phyloP scores from a whole-genome alignment of 441 rosid genomes.

The Arabidopsis hybrid region DNA sequence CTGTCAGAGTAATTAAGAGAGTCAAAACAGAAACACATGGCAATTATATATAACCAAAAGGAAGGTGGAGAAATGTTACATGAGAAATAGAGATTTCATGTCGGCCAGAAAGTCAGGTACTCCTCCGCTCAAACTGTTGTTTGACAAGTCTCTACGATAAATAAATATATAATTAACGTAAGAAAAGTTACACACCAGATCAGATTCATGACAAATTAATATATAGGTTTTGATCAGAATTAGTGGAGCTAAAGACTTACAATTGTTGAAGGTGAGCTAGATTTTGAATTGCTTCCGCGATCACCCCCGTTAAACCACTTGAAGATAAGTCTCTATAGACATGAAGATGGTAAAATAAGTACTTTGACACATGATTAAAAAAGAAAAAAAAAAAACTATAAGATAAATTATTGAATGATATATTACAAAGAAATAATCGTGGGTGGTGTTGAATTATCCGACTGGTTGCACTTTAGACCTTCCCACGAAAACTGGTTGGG shows the following conservation, averaged over 20 bases:
- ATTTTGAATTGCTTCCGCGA: conserved; percentile 42
- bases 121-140: conserved; percentile 51
- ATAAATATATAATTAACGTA: not conserved
- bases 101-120: conserved; percentile 53
- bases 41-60: not conserved
- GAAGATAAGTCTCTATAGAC: conserved; percentile 46
- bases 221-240: not conserved
- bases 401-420: not conserved
- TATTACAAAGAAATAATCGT: conserved; percentile 46
- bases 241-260: conserved; percentile 39
- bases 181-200: conserved; percentile 8
- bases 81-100: conserved; percentile 40
- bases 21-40: not conserved
- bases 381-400: no score
- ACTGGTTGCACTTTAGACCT: conserved; percentile 48
- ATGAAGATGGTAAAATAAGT: not conserved
- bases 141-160: conserved; percentile 50
- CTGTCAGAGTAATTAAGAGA: conserved; percentile 30
- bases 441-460: conserved; percentile 39
- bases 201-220: not conserved
- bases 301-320: conserved; percentile 49
- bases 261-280: conserved; percentile 42
- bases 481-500: conserved; percentile 47
- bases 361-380: not conserved
- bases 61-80: conserved; percentile 37